Evolutionary conservation across 768 basidiomycete species (phyloP).

Genomic region (Tricholoma saponaceum): DNA sequence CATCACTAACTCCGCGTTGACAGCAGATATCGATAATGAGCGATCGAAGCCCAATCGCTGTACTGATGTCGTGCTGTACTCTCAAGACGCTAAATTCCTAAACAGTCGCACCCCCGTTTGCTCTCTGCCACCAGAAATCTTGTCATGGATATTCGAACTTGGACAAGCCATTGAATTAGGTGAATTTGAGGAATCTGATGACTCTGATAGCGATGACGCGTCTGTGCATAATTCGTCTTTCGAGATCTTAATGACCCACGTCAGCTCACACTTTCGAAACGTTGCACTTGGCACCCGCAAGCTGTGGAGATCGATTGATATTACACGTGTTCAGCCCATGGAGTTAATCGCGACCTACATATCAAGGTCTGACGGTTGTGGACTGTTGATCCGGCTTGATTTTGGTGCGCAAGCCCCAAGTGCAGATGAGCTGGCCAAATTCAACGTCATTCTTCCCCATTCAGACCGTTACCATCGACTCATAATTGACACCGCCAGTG

Average conservation of each 20-base stretch:
- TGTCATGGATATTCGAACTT: conserved; percentile 28
- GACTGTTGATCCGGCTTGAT: conserved; percentile 30
- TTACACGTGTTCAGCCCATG: conserved; percentile 16
- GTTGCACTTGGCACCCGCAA: conserved; percentile 31
- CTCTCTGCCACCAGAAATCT: conserved; percentile 27
- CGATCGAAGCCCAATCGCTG: neutral
- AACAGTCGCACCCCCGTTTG: conserved; percentile 14
- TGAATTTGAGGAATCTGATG: conserved; percentile 7
- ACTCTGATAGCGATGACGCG: neutral
- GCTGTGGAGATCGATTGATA: conserved; percentile 38
- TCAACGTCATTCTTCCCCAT: conserved; percentile 28
- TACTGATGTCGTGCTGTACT: neutral
- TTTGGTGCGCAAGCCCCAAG: conserved; percentile 6
- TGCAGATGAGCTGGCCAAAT: conserved; percentile 16
- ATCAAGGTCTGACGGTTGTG: conserved; percentile 26
- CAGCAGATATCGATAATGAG: neutral
- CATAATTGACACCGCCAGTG: conserved; percentile 23
- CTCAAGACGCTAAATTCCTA: neutral
- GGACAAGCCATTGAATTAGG: conserved; percentile 16
- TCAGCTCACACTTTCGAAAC: conserved; percentile 33
- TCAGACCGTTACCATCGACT: conserved; percentile 34
- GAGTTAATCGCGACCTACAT: conserved; percentile 28
- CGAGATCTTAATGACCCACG: conserved; percentile 36
- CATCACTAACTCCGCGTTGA: neutral
- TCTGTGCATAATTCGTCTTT: conserved; percentile 19